These are phyloP conservation scores for Straminergon stramineum DNA, from an alignment of 225 moss, liverwort and hornwort species.

Conservation along the genomic window DNA sequence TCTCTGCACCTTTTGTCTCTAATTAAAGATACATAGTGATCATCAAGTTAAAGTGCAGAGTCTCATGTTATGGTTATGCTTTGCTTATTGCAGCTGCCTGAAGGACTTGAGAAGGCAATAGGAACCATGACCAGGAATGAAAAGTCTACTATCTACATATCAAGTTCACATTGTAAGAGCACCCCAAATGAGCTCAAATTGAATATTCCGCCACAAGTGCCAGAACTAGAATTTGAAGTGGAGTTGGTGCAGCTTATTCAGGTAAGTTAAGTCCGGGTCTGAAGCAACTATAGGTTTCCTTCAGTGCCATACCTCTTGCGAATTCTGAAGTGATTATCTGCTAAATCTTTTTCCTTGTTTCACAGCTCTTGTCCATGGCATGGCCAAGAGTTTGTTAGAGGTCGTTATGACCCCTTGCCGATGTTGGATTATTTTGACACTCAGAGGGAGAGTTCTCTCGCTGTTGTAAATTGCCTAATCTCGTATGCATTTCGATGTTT, in stretches of 20 bases:
- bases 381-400: neutral
- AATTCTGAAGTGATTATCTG: neutral
- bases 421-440: neutral
- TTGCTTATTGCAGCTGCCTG: constrained; percentile 58
- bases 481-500: neutral
- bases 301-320: neutral
- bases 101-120: constrained; percentile 81
- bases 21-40: neutral
- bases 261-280: constrained; percentile 18
- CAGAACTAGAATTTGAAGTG: constrained; percentile 91
- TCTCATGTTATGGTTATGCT: neutral
- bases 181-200: constrained; percentile 42
- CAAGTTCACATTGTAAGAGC: constrained; percentile 45
- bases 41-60: neutral
- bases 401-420: neutral
- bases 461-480: neutral
- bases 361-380: neutral
- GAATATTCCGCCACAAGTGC: constrained; percentile 53
- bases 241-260: constrained; percentile 81
- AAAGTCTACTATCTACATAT: constrained; percentile 65
- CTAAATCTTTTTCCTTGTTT: neutral
- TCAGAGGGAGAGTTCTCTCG: neutral
- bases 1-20: neutral
- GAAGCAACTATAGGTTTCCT: neutral
- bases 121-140: constrained; percentile 87